Base-by-base conservation (phyloP, 2,329 filamentous ascomycete species). In the Basipetospora chlamydospora region DNA sequence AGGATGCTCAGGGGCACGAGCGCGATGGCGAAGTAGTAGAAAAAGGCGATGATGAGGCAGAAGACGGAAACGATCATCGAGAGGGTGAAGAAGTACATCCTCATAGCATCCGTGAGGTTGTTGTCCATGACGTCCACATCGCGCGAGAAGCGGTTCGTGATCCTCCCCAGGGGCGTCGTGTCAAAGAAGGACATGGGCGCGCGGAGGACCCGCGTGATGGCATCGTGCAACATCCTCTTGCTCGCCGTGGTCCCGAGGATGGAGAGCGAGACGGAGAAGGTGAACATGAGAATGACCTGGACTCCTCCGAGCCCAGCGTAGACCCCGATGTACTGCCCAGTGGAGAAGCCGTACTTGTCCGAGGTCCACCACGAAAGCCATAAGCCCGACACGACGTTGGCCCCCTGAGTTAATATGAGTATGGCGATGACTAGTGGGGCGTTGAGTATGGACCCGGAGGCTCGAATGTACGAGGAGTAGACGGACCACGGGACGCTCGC, bases 111-210 rank as follows among this genome's bases (percentile, higher is more conserved):
- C 0, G 80, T 80, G 29, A 95, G 61, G 40, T 77, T 84, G 55
- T 94, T 94, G 59, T 96, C 90, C 85, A 96, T 92, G 39, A 90
- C 84, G 50, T 95, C 85, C 28, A 96, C 82, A 50, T 98, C 90
- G 46, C 88, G 80, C 22, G 85, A 92, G 59, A 96, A 96, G 12
- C 90, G 82, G 55, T 96, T 96, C 16, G 86, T 94, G 54, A 96
- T 95, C 26, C 88, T 80, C 15, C 90, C 90, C 1, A 96, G 69
- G 0, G 90, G 90, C 1, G 90, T 96, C 0, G 90, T 96, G 49
- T 98, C 90, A 59, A 96, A 96, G 61, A 96, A 96, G 4, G 82
- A 80, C 85, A 79, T 77, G n/a, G 74, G 74, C 3, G 74, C 74
- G 18, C 74, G 65, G n/a, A 79, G 59, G 1, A 90, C 84, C 12